A percentile compares a stretch with the other conserved stretches of the same genome.
Evolutionary conservation across 306 rosid species (phyloP).

Genomic region (Chamaecrista fasciculata): DNA sequence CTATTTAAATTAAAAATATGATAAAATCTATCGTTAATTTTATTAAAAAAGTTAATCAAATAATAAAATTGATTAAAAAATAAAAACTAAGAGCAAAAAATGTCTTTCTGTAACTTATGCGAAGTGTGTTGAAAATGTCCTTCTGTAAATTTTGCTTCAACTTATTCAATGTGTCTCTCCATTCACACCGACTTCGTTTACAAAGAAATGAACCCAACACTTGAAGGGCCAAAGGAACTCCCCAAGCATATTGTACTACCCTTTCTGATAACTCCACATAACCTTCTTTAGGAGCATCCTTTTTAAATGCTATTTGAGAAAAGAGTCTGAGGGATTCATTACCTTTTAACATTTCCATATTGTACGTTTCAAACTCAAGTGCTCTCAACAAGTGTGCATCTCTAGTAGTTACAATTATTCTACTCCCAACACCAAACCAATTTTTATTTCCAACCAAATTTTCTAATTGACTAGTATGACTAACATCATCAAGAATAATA

Average conservation of each 20-base stretch:
- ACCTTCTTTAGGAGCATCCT: background rate
- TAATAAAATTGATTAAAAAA: no score
- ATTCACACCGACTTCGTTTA: background rate
- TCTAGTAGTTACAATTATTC: background rate
- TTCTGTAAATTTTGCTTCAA: background rate
- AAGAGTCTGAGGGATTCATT: background rate
- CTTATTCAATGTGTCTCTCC: background rate
- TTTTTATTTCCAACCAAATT: background rate
- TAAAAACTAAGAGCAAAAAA: no score
- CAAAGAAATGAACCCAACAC: no score
- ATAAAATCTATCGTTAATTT: no score
- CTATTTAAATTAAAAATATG: no score
- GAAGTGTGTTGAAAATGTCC: background rate
- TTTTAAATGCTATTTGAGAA: no score
- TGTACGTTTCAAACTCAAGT: background rate
- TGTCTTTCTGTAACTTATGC: background rate
- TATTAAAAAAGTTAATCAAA: no score
- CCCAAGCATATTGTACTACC: background rate
- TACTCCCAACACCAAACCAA: background rate
- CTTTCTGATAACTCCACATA: background rate
- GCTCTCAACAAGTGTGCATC: background rate
- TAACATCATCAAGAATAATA: background rate
- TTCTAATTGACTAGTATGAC: background rate
- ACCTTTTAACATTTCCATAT: no score
- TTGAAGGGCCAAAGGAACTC: no score